A percentile compares a stretch with the other conserved stretches of the same genome.
phyloP scores from a whole-genome alignment of 495 filamentous ascomycete genomes.

The Aspergillus hancockii region DNA sequence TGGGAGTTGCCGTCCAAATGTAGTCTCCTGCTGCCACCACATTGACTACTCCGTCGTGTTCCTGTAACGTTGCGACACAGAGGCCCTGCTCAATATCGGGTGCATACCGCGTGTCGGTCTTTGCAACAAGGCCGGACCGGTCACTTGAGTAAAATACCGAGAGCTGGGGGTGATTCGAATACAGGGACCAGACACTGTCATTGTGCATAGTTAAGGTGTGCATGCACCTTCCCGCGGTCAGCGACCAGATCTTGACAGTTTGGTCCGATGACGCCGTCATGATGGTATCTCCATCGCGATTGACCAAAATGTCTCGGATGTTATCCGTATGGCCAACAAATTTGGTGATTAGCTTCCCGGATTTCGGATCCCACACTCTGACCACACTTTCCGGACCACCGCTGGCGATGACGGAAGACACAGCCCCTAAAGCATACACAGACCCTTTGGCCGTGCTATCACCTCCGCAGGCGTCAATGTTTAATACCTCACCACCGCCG shows the following conservation, averaged over 20 bases:
- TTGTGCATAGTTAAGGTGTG: slow-evolving; percentile 98
- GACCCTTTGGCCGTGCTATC: slow-evolving; percentile 88
- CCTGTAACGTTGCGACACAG: slow-evolving; percentile 84
- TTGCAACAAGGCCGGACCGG: slow-evolving; percentile 85
- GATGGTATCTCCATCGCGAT: slow-evolving; percentile 82
- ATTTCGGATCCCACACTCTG: slow-evolving; percentile 86
- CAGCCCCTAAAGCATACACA: slow-evolving; percentile 83
- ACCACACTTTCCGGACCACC: slow-evolving; percentile 95
- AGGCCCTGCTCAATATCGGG: slow-evolving; percentile 86
- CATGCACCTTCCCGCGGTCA: slow-evolving; percentile 92
- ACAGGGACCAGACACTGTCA: slow-evolving; percentile 95
- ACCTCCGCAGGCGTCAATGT: slow-evolving; percentile 79
- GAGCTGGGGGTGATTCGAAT: slow-evolving; percentile 81
- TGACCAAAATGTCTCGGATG: slow-evolving; percentile 86
- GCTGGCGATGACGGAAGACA: slow-evolving; percentile 77
- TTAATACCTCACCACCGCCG: slow-evolving; percentile 77
- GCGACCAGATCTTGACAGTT: slow-evolving; percentile 96
- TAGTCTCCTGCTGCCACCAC: slow-evolving; percentile 76
- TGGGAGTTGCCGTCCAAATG: slow-evolving; percentile 93
- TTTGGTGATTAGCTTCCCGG: slow-evolving; percentile 89
- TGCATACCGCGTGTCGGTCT: slow-evolving; percentile 81
- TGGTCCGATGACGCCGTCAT: slow-evolving; percentile 95
- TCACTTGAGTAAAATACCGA: slow-evolving; percentile 94
- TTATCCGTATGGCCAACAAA: slow-evolving; percentile 99
- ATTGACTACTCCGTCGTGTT: slow-evolving; percentile 86